phyloP scores from a whole-genome alignment of 169 alveolate species.

The Plasmodium knowlesi region DNA sequence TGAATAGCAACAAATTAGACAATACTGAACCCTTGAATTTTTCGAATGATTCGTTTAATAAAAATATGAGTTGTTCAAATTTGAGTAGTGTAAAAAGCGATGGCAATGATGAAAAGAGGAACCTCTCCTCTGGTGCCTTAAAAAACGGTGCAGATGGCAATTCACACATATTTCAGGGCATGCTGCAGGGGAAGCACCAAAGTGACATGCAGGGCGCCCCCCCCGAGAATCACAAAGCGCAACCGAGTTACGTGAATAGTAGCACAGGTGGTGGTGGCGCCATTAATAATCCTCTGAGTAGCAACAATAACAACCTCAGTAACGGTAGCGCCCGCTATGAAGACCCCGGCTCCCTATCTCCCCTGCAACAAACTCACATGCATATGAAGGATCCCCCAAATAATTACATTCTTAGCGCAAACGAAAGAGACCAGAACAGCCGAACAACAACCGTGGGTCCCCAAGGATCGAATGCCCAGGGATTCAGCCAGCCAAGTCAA shows the following conservation, averaged over 20 bases:
- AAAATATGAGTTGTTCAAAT: slow-evolving; percentile 6
- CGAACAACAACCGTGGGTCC: not conserved
- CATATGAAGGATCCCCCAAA: slow-evolving; percentile 24
- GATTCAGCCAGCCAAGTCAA: not conserved
- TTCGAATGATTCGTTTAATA: slow-evolving; percentile 29
- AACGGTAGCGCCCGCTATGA: not conserved
- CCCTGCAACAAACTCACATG: slow-evolving; percentile 24
- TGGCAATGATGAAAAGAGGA: slow-evolving; percentile 13
- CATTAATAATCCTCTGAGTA: not conserved
- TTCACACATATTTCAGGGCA: slow-evolving; percentile 11
- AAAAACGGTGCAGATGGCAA: slow-evolving; percentile 18
- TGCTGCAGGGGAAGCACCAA: slow-evolving; percentile 4
- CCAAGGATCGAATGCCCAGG: slow-evolving; percentile 14
- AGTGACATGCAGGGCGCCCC: slow-evolving; percentile 9
- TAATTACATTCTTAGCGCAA: not conserved
- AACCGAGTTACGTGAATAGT: slow-evolving; percentile 7
- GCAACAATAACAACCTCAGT: not conserved
- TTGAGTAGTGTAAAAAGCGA: not conserved
- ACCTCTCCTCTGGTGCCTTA: not conserved
- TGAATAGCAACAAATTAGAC: slow-evolving; percentile 16
- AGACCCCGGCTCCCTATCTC: not conserved
- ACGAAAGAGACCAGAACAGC: not conserved
- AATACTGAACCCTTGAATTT: slow-evolving; percentile 2
- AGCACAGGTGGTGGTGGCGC: not conserved
- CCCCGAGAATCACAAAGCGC: slow-evolving; percentile 7